Base-by-base conservation (phyloP, 805 yeast genomes). In the Saturnispora serradocipensis region DNA sequence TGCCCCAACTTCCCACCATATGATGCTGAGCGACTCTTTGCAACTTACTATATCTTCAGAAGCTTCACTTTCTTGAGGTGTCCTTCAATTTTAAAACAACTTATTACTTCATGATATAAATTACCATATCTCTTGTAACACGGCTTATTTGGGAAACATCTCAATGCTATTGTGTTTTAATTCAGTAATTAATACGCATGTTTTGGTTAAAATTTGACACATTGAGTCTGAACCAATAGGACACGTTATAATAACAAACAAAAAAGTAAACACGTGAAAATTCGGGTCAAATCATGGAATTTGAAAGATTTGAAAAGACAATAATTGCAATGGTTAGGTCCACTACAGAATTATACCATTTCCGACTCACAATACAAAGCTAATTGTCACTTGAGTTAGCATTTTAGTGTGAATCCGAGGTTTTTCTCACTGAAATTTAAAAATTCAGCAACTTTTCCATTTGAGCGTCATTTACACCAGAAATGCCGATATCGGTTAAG, bases 401-500 rank as follows among this genome's bases (percentile, higher is more conserved):
- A 18, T 7, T 8, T 7, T 38, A 18, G 16, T 10, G 18, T 38
- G 24, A 18, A 18, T 38, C 42, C 42, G 42, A 38, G 42, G 25
- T 40, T 24, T 40, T 40, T 40, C 44, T 40, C 30, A 5, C 13
- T 11, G 18, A 24, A 3, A 13, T 36, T 20, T 8, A 16, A 22
- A 18, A 20, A 3, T 8, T 38, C 24, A 18, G 22, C 13, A 5
- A 16, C 11, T 18, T 38, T 38, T 38, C 42, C 42, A 38, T 40
- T 40, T 40, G 44, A 40, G 44, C 44, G 44, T 40, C 44, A 40
- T 40, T 40, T 20, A 43, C 16, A 30, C 3, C 36, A 16, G 16
- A 20, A 24, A 32, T n/a, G 6, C 48, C 48, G 48, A 45, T 30
- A 35, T 45, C 48, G 48, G 48, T 5, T 36, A 45, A 30, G 42